Percentiles rank a stretch among this genome's conserved stretches.
Conservation (phyloP, 2,329 filamentous ascomycete genomes). For the Botrytis fabae region DNA sequence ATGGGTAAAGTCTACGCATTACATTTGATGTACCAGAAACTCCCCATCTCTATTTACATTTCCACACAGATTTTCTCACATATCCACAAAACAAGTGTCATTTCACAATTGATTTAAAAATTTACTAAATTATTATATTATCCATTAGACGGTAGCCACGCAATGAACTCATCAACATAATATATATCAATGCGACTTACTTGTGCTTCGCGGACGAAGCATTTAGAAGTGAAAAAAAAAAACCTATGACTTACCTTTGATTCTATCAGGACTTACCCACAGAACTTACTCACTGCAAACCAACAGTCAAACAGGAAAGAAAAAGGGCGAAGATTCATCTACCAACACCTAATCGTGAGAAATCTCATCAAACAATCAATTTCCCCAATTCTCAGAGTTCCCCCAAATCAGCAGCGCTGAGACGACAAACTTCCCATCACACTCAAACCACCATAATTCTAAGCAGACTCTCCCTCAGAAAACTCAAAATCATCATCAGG, state of each 20-base stretch:
- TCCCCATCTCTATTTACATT: neutral
- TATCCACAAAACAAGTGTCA: neutral
- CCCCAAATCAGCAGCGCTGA: too few relatives aligned
- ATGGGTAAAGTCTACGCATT: neutral
- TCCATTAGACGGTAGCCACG: neutral
- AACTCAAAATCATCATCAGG: neutral
- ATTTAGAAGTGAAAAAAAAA: neutral
- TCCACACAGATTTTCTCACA: fast-evolving
- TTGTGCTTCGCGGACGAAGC: neutral
- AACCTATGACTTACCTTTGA: neutral
- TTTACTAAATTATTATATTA: neutral
- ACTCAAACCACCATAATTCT: neutral
- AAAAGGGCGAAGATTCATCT: too few relatives aligned
- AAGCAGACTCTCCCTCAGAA: neutral
- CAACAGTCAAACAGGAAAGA: too few relatives aligned
- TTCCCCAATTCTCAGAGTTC: too few relatives aligned
- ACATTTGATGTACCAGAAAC: too few relatives aligned
- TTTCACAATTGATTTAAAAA: neutral
- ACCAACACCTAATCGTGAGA: too few relatives aligned
- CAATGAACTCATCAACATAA: neutral
- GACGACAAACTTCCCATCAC: too few relatives aligned
- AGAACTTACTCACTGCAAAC: too few relatives aligned
- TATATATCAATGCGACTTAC: neutral
- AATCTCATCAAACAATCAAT: too few relatives aligned
- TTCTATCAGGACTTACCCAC: too few relatives aligned